A percentile compares a stretch with the other conserved stretches of the same genome.
Evolutionary conservation across 2,329 filamentous ascomycete genomes (phyloP).

Genomic region (Phaeosphaeria sp.): DNA sequence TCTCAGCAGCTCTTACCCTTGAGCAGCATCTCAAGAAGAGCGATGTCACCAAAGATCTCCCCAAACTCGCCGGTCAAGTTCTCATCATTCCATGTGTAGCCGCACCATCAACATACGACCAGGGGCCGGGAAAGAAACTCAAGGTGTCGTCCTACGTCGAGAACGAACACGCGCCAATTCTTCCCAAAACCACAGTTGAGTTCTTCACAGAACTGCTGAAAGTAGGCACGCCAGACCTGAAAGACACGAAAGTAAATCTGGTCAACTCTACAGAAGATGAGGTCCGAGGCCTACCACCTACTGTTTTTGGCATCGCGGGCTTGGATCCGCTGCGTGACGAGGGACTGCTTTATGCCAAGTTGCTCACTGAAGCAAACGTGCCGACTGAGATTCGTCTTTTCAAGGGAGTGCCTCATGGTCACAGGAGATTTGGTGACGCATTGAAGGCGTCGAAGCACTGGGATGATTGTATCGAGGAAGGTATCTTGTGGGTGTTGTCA

Average conservation of each 20-base stretch:
- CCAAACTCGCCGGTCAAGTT: constrained; percentile 56
- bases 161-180: constrained; percentile 57
- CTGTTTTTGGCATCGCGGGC: constrained; percentile 58
- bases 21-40: constrained; percentile 54
- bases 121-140: constrained; percentile 47
- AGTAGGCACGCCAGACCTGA: constrained; percentile 25
- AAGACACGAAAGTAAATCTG: constrained; percentile 41
- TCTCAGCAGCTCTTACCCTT: constrained; percentile 54
- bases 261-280: constrained; percentile 41
- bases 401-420: constrained; percentile 61
- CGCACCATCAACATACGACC: constrained; percentile 40
- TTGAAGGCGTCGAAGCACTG: constrained; percentile 50
- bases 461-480: constrained; percentile 53
- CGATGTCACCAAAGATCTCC: constrained; percentile 30
- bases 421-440: constrained; percentile 54
- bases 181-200: constrained; percentile 47
- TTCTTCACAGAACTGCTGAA: constrained; percentile 39
- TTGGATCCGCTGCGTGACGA: constrained; percentile 60
- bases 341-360: constrained; percentile 54
- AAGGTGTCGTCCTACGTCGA: constrained; percentile 51
- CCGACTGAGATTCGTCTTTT: constrained; percentile 58
- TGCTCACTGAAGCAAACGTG: constrained; percentile 54
- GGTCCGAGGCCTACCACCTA: constrained; percentile 54
- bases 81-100: constrained; percentile 50
- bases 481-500: constrained; percentile 52